These are phyloP conservation scores for Exobasidium cylindrosporum DNA, from an alignment of 1,284 basidiomycete genomes.

Conservation along the genomic window DNA sequence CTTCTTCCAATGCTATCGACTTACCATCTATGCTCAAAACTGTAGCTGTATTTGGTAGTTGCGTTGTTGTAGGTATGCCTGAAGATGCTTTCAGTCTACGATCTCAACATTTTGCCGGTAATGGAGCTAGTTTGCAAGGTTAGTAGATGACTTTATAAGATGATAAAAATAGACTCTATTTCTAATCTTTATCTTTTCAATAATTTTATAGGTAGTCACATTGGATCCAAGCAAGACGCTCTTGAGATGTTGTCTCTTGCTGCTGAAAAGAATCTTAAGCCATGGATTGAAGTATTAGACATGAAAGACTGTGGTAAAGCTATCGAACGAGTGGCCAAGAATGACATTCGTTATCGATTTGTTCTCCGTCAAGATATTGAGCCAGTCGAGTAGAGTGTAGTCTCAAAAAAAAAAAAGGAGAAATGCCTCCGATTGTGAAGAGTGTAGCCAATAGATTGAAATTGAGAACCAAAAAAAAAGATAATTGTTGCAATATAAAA, in stretches of 20 bases:
- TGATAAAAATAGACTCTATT: constrained; percentile 30
- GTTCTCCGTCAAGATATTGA: constrained; percentile 18
- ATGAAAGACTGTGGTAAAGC: constrained; percentile 65
- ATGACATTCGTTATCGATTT: constrained; percentile 60
- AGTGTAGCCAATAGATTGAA: too few relatives aligned
- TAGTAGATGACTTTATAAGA: constrained; percentile 49
- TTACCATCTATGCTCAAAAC: constrained; percentile 59
- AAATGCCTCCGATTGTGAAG: too few relatives aligned
- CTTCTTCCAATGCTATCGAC: constrained; percentile 57
- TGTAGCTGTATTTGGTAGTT: constrained; percentile 62
- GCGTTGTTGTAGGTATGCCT: constrained; percentile 64
- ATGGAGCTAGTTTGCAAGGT: constrained; percentile 43
- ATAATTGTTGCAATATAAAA: too few relatives aligned
- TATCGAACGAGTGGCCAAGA: constrained; percentile 62
- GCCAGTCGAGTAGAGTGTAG: too few relatives aligned
- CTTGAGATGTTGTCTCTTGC: constrained; percentile 56
- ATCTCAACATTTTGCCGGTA: constrained; percentile 56
- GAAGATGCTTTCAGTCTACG: constrained; percentile 56
- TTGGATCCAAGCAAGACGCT: constrained; percentile 67
- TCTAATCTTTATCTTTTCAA: constrained; percentile 23
- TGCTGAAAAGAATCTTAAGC: constrained; percentile 48
- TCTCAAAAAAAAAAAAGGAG: too few relatives aligned
- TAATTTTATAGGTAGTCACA: constrained; percentile 51
- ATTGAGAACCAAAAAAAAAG: too few relatives aligned
- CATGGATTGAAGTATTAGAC: constrained; percentile 61